A percentile compares a stretch with the other conserved stretches of the same genome.
These are phyloP conservation scores for Gynandropsis gynandra DNA, from an alignment of 345 rosid species.

Conservation along the genomic window DNA sequence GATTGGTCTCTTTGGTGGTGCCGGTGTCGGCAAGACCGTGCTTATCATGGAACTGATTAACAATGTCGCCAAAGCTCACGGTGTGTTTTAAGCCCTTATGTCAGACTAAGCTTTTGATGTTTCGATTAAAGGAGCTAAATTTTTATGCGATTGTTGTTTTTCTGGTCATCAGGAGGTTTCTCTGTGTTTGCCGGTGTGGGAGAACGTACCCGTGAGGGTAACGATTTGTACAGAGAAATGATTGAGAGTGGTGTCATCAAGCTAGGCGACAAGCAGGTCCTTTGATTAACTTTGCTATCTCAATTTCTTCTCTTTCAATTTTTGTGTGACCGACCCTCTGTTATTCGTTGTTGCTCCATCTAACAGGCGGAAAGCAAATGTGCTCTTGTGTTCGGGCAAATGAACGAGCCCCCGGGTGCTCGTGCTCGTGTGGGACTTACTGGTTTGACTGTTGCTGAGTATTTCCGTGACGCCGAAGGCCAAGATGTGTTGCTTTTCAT, in stretches of 20 bases:
- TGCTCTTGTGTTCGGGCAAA: conserved; percentile 85
- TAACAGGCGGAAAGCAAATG: conserved; percentile 75
- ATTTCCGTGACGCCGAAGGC: conserved; percentile 89
- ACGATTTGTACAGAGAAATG: conserved; percentile 88
- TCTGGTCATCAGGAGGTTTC: conserved; percentile 61
- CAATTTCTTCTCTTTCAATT: not conserved
- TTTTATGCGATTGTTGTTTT: not conserved
- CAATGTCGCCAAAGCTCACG: conserved; percentile 85
- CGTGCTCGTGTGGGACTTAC: conserved; percentile 95
- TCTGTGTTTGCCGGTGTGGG: conserved; percentile 93
- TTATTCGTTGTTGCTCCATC: not conserved
- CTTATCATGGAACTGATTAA: conserved; percentile 89
- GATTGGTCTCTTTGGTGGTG: conserved; percentile 89
- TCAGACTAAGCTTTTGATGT: not conserved
- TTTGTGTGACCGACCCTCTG: not conserved
- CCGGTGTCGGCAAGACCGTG: conserved; percentile 86
- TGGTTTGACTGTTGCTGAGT: conserved; percentile 81
- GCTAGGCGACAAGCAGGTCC: conserved; percentile 83
- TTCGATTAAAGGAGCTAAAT: not conserved
- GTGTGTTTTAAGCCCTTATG: conserved; percentile 24
- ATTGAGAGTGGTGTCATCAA: conserved; percentile 91
- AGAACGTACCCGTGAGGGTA: conserved; percentile 85
- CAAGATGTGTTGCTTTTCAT: conserved; percentile 90
- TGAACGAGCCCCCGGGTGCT: conserved; percentile 96
- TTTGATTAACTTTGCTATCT: not conserved